These are phyloP conservation scores for Rubroshorea leprosula DNA, from an alignment of 345 rosid genomes.

Conservation along the genomic window DNA sequence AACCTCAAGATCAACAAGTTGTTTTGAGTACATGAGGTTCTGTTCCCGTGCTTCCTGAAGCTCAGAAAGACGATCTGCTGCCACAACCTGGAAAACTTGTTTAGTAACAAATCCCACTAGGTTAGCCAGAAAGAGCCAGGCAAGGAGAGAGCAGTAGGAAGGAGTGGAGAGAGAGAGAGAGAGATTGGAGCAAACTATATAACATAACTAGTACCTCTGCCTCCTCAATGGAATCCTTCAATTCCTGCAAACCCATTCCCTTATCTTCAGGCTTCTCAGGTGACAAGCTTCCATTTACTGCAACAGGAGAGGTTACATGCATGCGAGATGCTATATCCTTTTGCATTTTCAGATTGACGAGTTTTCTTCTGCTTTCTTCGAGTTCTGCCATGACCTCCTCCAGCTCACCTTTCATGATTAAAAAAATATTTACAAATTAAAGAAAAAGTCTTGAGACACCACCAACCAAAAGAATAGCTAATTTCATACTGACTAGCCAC, in stretches of 20 bases:
- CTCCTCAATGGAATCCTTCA: constrained; percentile 78
- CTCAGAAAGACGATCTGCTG: constrained; percentile 77
- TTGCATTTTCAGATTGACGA: constrained; percentile 73
- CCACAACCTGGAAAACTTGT: constrained; percentile 54
- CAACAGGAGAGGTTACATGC: constrained; percentile 43
- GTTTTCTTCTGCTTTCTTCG: constrained; percentile 87
- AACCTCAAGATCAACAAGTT: constrained; percentile 78
- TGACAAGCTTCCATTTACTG: constrained; percentile 63
- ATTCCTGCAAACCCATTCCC: constrained; percentile 54
- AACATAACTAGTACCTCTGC: constrained; percentile 43
- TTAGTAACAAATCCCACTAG: constrained; percentile 18
- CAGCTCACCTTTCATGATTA: constrained; percentile 57
- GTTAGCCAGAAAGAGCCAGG: constrained; percentile 8
- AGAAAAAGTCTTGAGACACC: constrained; percentile 14
- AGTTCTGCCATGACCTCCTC: constrained; percentile 85
- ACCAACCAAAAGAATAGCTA: not conserved
- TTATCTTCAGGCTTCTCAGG: constrained; percentile 76
- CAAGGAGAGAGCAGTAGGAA: not conserved
- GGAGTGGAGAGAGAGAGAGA: constrained; percentile 5
- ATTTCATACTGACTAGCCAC: not conserved
- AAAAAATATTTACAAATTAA: constrained; percentile 19
- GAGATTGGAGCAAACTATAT: not conserved
- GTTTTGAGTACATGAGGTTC: constrained; percentile 57
- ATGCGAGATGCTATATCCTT: constrained; percentile 66
- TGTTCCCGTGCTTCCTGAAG: constrained; percentile 69